Evolutionary conservation across 1,284 basidiomycete genomes (phyloP), one percentile per base, ranked within the genome.

Genomic region (Cystobasidiaceae sp.): DNA sequence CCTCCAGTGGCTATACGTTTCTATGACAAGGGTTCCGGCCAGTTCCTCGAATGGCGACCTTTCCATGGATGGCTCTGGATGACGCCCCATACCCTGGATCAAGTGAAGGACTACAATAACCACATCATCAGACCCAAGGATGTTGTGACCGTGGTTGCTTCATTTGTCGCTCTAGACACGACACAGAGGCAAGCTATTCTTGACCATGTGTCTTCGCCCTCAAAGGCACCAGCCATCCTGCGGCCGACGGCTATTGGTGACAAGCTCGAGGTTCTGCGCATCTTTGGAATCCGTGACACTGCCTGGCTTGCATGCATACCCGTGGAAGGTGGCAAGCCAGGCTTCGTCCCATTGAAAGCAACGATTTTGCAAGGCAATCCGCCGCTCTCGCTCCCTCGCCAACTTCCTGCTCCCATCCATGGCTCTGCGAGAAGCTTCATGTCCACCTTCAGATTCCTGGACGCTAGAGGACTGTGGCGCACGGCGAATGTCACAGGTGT

Each of bases 41-140:
- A 49, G 17, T 54, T 44, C 19, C 32, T 54, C 21, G 49, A 51
- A 25, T 64, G 61, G 61, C 51, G 19, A 28, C 51, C 61, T 6
- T 64, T 64, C 28, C 41, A 51, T 25, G 51, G 43, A 5, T 64
- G 52, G 50, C 52, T 64, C 43, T 64, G 61, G 61, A 17, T n/a
- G 17, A n/a, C 30, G 25, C 61, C 61, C 25, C 19, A 21, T 23
- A n/a, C 21, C 7, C 32, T 64, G 15, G 37, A 45, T 23, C 4
- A 25, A 17, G 61, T 34, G 2, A 51, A 15, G 19, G 61, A 64
- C 23, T 49, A 50, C 19, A 25, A 64, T 33, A 25, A 28, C 1
- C 28, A 25, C 17, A 46, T 27, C 28, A 19, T 64, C 37, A 6
- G 41, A 28, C 27, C 15, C 28, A 41, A 56, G 5, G 46, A 30